Base-by-base conservation (phyloP, 2,329 filamentous ascomycete genomes). In the Stagonosporopsis vannaccii region DNA sequence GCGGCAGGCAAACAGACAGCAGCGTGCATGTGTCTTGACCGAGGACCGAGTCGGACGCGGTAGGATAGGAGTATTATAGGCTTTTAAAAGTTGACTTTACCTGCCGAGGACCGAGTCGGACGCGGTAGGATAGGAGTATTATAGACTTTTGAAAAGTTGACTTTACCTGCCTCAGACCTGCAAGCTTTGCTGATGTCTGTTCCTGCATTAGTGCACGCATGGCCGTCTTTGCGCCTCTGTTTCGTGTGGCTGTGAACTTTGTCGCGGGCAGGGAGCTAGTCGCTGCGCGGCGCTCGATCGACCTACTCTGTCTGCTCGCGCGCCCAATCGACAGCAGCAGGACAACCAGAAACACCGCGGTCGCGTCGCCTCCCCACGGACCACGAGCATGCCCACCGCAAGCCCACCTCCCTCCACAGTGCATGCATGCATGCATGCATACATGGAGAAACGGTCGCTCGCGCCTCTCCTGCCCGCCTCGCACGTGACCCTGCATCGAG, bases 1-100 rank as follows among this genome's bases (percentile, higher is more conserved):
- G 51, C 51, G 51, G 51, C 51, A 53, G 51, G 51, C 51, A 50
- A 33, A 35, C 35, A 28, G 23, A 36, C 15, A 2, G n/a, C 4
- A 35, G 9, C 12, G 41, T 17, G 13, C 15, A 20, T 26, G 28
- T 28, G 40, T 28, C 13, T 19, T 7, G 40, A 26, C 2, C 15
- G 15, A n/a, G 13, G 1, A 25, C 19, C 2, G 37, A 2, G 23
- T 30, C 26, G 8, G 23, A 3, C 22, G 26, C 13, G 39, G 22
- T 37, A 32, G 39, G 23, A 32, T 42, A 46, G 9, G 12, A 41
- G 23, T n/a, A 23, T 39, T 32, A 35, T 35, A 35, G 32, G 17
- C 32, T 35, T 35, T 17, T 35, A 17, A 35, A 35, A 35, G 32
- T 35, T 35, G 32, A 17, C 15, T 35, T n/a, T 28, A 44, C 39